Base-by-base conservation (phyloP, 2,329 filamentous ascomycete genomes). In the Lasiodiplodia sp. region DNA sequence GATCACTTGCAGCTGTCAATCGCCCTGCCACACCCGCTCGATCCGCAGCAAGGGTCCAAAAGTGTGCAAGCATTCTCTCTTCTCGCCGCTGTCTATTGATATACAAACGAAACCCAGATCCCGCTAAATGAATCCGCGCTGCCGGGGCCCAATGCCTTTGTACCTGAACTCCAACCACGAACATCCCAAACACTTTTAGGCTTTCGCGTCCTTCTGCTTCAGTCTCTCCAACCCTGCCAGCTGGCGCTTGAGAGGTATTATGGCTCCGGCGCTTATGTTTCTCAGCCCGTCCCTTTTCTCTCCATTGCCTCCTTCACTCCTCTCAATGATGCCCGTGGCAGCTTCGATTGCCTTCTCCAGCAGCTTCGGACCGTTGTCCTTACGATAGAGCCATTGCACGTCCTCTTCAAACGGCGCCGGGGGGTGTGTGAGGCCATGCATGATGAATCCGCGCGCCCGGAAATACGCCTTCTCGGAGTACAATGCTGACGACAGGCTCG, bases 391-490 rank as follows among this genome's bases (percentile, higher is more conserved):
- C 79, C 84, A 88, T 0, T 78, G 71, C 21, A 89, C 72, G n/a
- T 88, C 82, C 40, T 86, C 80, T 47, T 82, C 80, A 52, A 89
- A 78, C 0, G 84, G 86, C 4, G 71, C 71, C 1, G 85, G 75
- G 0, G 78, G 76, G 11, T 80, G 73, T 23, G 76, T 76, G 0
- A 87, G 75, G 3, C 83, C 82, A 58, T 82, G 78, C 37, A 82
- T 78, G 60, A 87, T 84, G 72, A 87, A 88, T 0, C 77, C 82
- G 12, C 85, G 78, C 0, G 85, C 81, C 65, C 85, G 80, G 65
- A 88, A 83, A 69, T 86, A 87, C 2, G 84, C 83, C 62, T 84
- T 84, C 71, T 88, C 86, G 0, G 82, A 85, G 69, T 88, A 88
- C 2, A 85, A 78, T 1, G 79, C 79, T 5, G 82, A 82, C 58